These are phyloP conservation scores for Toxicodendron radicans DNA, from an alignment of 345 rosid genomes.

Conservation along the genomic window DNA sequence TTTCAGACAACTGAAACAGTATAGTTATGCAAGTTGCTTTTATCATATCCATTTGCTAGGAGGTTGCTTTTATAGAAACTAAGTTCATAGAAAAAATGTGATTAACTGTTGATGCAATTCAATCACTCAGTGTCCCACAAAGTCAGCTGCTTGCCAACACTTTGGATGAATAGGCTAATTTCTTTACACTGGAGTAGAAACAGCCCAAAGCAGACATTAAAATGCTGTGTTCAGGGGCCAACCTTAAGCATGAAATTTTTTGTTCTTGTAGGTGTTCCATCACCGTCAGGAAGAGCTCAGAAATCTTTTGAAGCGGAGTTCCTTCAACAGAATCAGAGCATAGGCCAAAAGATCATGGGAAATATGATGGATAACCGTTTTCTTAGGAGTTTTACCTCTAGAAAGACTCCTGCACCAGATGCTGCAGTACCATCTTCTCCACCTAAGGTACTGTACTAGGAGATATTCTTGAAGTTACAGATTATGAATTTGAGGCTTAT, in stretches of 20 bases:
- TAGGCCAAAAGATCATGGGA: constrained; percentile 83
- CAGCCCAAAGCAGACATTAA: not conserved
- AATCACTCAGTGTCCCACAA: not conserved
- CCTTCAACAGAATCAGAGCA: constrained; percentile 70
- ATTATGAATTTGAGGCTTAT: not conserved
- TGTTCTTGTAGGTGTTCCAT: constrained; percentile 62
- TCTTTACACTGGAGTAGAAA: constrained; percentile 6
- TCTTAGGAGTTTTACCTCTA: constrained; percentile 76
- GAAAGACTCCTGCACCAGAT: constrained; percentile 55
- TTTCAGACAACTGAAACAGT: constrained; percentile 1
- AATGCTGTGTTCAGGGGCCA: not conserved
- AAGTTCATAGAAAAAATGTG: not conserved
- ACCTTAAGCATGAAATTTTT: constrained; percentile 3
- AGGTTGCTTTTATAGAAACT: constrained; percentile 3
- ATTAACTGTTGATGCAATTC: constrained; percentile 2
- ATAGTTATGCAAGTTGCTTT: not conserved
- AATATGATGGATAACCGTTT: constrained; percentile 89
- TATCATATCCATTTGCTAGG: not conserved
- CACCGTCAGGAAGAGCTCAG: constrained; percentile 76
- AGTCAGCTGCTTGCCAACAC: constrained; percentile 2
- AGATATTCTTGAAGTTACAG: constrained; percentile 12
- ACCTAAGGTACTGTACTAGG: constrained; percentile 51
- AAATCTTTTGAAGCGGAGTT: constrained; percentile 53
- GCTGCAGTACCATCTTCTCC: constrained; percentile 74
- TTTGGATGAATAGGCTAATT: not conserved